Evolutionary conservation across 108 stramenopile genomes (phyloP).

Genomic region (Cyclotella kingstonii): DNA sequence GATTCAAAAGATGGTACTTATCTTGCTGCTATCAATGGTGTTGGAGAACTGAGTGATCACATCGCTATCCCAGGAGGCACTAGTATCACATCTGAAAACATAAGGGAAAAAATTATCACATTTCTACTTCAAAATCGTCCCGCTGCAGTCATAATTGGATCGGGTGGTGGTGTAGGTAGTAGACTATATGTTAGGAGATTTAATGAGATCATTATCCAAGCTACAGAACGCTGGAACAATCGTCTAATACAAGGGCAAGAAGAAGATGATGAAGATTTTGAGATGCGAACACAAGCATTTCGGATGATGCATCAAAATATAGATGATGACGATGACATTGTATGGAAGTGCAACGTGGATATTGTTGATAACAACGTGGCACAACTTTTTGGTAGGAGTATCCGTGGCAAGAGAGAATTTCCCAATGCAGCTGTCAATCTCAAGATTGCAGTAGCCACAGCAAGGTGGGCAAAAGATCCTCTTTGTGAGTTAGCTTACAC

Average conservation of each 20-base stretch:
- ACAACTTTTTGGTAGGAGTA: conserved; percentile 82
- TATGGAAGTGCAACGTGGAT: conserved; percentile 86
- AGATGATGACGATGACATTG: conserved; percentile 65
- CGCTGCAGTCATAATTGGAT: conserved; percentile 76
- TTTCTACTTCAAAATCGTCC: conserved; percentile 80
- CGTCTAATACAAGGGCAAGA: conserved; percentile 81
- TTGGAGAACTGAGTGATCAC: conserved; percentile 76
- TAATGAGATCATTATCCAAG: conserved; percentile 65
- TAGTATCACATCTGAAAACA: conserved; percentile 63
- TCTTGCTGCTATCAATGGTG: conserved; percentile 72
- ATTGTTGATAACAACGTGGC: conserved; percentile 83
- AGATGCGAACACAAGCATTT: conserved; percentile 55
- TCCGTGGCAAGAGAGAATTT: conserved; percentile 87
- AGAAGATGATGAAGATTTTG: conserved; percentile 87
- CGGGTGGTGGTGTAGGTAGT: conserved; percentile 76
- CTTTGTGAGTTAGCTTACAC: conserved; percentile 83
- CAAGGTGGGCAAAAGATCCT: conserved; percentile 85
- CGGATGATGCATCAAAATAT: conserved; percentile 49
- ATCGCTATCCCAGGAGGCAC: conserved; percentile 80
- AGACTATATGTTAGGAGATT: conserved; percentile 58
- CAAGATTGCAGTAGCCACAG: conserved; percentile 80
- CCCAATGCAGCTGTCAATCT: conserved; percentile 79
- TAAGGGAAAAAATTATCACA: conserved; percentile 75
- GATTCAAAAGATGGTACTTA: conserved; percentile 72
- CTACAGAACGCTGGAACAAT: conserved; percentile 76